Conservation (phyloP, 495 filamentous ascomycete genomes). For the Hypoxylon rickii region DNA sequence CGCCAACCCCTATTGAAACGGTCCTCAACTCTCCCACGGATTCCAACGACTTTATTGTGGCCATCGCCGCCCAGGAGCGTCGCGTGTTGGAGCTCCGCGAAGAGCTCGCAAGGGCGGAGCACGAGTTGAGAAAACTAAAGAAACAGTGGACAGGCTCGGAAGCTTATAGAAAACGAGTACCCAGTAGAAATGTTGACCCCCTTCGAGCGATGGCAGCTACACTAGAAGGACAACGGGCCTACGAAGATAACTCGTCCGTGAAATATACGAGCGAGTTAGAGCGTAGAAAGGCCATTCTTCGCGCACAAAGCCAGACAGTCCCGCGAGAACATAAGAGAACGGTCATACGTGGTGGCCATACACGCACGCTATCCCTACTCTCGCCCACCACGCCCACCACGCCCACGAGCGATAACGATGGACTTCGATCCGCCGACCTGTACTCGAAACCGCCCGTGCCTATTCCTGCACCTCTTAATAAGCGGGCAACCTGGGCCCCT, state of each 20-base stretch:
- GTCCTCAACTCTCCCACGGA: constrained; percentile 62
- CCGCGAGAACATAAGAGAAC: constrained; percentile 49
- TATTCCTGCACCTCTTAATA: constrained; percentile 38
- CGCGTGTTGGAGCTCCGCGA: constrained; percentile 89
- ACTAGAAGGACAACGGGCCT: constrained; percentile 19
- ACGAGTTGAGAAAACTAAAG: constrained; percentile 76
- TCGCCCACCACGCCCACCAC: constrained; percentile 60
- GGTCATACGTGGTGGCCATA: constrained; percentile 62
- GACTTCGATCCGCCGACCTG: constrained; percentile 32
- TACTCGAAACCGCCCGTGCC: constrained; percentile 28
- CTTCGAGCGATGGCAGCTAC: constrained; percentile 46
- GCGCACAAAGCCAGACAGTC: constrained; percentile 60
- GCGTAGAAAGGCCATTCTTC: constrained; percentile 62
- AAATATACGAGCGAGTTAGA: constrained; percentile 58
- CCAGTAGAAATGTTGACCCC: constrained; percentile 61
- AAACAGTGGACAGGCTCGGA: constrained; percentile 81
- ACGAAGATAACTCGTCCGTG: constrained; percentile 45
- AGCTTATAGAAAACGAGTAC: constrained; percentile 73
- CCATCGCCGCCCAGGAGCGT: constrained; percentile 91
- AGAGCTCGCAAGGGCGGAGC: constrained; percentile 80
- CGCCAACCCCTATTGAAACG: constrained; percentile 52
- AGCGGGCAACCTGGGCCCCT: constrained; percentile 55
- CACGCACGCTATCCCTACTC: constrained; percentile 79
- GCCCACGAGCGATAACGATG: constrained; percentile 34
- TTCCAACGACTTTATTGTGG: constrained; percentile 77